Evolutionary conservation across 176 grass and related monocot species (phyloP).

Genomic region (Elaeis guineensis): DNA sequence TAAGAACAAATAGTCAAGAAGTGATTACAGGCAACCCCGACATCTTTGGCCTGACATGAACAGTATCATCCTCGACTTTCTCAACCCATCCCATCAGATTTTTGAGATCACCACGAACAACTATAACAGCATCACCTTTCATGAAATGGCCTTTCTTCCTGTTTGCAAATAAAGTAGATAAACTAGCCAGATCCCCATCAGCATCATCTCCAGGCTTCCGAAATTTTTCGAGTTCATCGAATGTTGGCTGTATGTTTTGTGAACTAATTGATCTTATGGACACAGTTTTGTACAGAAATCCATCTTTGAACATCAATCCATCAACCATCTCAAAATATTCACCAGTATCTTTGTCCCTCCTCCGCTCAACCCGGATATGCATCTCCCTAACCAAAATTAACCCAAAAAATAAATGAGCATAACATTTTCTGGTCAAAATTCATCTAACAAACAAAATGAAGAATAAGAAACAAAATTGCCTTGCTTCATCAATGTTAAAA

Average conservation of each 20-base stretch:
- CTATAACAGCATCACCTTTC: constrained; percentile 94
- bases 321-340: constrained; percentile 91
- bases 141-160: constrained; percentile 98
- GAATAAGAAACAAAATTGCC: constrained; percentile 34
- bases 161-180: constrained; percentile 88
- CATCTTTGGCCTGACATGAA: constrained; percentile 79
- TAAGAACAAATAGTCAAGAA: neutral
- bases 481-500: constrained; percentile 96
- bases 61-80: constrained; percentile 94
- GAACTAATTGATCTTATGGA: constrained; percentile 76
- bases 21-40: constrained; percentile 64
- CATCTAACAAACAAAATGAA: neutral
- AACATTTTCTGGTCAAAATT: neutral
- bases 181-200: constrained; percentile 71
- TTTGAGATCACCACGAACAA: constrained; percentile 77
- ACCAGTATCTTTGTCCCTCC: constrained; percentile 58
- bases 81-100: constrained; percentile 97
- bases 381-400: constrained; percentile 51
- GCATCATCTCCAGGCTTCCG: constrained; percentile 83
- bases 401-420: neutral
- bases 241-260: constrained; percentile 65
- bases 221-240: constrained; percentile 96
- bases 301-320: constrained; percentile 89
- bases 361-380: constrained; percentile 70
- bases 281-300: constrained; percentile 87